phyloP scores from a whole-genome alignment of 2,329 filamentous ascomycete species.

The Pseudocercospora cruenta region DNA sequence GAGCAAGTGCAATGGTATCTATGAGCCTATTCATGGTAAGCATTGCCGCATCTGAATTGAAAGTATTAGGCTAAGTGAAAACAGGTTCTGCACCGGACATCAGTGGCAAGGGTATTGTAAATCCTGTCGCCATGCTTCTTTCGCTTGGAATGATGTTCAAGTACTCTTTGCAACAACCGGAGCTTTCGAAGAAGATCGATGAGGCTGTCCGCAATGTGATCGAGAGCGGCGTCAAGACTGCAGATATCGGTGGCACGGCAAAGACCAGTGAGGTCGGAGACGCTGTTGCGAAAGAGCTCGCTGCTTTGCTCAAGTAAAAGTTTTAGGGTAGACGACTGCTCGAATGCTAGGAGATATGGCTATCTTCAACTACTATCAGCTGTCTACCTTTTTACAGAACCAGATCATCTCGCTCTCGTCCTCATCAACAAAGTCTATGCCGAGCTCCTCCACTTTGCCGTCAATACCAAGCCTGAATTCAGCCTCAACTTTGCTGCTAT shows the following conservation, averaged over 20 bases:
- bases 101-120: slow-evolving; percentile 79
- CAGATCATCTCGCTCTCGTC: not conserved
- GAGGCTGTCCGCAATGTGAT: slow-evolving; percentile 78
- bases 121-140: slow-evolving; percentile 88
- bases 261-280: slow-evolving; percentile 81
- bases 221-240: slow-evolving; percentile 76
- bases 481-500: not conserved
- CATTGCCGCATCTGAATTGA: too few relatives aligned
- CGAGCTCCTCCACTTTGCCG: not conserved
- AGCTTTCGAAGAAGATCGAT: slow-evolving; percentile 79
- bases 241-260: slow-evolving; percentile 79
- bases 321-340: not conserved
- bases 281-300: slow-evolving; percentile 74
- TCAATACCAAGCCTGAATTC: not conserved
- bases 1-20: slow-evolving; percentile 86
- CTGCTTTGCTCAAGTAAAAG: slow-evolving; percentile 16
- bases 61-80: too few relatives aligned
- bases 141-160: slow-evolving; percentile 95
- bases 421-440: not conserved
- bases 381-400: not conserved
- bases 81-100: slow-evolving; percentile 88
- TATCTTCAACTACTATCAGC: not conserved
- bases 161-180: slow-evolving; percentile 81
- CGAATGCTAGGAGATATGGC: not conserved
- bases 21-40: slow-evolving; percentile 97